Evolutionary conservation across 768 basidiomycete genomes (phyloP).

Genomic region (Naganishia kalamii): DNA sequence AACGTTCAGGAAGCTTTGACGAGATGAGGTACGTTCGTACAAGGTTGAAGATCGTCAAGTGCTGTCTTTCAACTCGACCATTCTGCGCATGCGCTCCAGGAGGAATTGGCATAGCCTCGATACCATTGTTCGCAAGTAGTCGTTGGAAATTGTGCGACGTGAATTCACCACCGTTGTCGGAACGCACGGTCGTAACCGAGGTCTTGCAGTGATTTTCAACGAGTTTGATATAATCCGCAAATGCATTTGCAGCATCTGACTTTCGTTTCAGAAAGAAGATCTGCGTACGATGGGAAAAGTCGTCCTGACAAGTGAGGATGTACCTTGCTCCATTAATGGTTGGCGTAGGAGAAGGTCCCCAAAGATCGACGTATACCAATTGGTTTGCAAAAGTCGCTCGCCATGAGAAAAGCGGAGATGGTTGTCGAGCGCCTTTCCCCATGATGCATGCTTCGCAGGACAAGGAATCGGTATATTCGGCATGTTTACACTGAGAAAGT

Average conservation of each 20-base stretch:
- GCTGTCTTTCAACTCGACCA: conserved; percentile 26
- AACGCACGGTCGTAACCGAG: too few species aligned
- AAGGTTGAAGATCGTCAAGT: conserved; percentile 24
- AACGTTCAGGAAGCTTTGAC: conserved; percentile 15
- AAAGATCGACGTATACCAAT: background rate
- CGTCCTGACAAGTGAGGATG: conserved; percentile 24
- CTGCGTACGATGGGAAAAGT: conserved; percentile 15
- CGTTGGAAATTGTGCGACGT: conserved; percentile 7
- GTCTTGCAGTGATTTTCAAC: background rate
- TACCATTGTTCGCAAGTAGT: conserved; percentile 7
- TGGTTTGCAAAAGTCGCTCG: too few species aligned
- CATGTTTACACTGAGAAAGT: too few species aligned
- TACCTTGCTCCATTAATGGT: background rate
- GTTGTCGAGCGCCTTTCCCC: too few species aligned
- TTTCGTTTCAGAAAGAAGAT: conserved; percentile 23
- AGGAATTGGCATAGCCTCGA: conserved; percentile 7
- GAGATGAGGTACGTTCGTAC: conserved; percentile 22
- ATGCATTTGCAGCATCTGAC: conserved; percentile 20
- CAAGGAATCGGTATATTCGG: too few species aligned
- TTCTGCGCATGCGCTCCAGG: conserved; percentile 27
- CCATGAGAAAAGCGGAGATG: too few species aligned
- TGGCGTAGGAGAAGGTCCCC: background rate
- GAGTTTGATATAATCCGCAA: background rate
- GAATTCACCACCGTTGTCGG: conserved; percentile 29
- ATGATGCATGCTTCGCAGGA: too few species aligned